Evolutionary conservation across 2,329 filamentous ascomycete genomes (phyloP).

Genomic region (Anthostomella pinea): DNA sequence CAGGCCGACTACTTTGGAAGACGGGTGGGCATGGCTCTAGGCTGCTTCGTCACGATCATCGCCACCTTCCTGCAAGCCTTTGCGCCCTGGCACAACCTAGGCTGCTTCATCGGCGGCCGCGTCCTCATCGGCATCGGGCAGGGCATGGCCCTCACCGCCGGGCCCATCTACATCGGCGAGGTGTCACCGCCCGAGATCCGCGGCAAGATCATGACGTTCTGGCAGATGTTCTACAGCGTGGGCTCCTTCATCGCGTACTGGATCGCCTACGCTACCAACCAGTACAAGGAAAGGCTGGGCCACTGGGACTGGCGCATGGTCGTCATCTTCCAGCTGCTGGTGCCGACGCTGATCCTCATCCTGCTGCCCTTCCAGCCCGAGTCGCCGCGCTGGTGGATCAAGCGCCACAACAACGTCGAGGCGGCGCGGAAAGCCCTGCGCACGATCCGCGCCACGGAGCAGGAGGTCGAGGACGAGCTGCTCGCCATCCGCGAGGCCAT

Average conservation of each 20-base stretch:
- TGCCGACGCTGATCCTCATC: constrained; percentile 59
- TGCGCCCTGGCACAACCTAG: constrained; percentile 57
- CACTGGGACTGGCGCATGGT: constrained; percentile 74
- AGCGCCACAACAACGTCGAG: constrained; percentile 58
- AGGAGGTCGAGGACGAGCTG: constrained; percentile 66
- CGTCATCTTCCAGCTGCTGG: constrained; percentile 69
- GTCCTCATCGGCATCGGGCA: constrained; percentile 69
- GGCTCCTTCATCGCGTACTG: constrained; percentile 63
- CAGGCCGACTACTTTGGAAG: constrained; percentile 58
- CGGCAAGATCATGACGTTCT: constrained; percentile 66
- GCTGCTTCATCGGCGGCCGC: constrained; percentile 65
- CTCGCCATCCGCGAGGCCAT: constrained; percentile 64
- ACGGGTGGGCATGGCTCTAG: constrained; percentile 62
- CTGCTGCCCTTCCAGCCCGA: constrained; percentile 66
- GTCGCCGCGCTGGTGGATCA: constrained; percentile 66
- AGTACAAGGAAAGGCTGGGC: constrained; percentile 54
- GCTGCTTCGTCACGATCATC: constrained; percentile 63
- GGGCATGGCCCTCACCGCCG: constrained; percentile 64
- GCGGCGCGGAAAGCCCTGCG: constrained; percentile 56
- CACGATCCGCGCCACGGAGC: constrained; percentile 61
- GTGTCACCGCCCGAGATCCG: constrained; percentile 62
- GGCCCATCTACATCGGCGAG: constrained; percentile 70
- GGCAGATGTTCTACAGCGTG: constrained; percentile 66
- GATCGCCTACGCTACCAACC: constrained; percentile 63
- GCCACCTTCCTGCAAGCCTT: constrained; percentile 69